phyloP scores from a whole-genome alignment of 805 yeast species.

The Hanseniaspora occidentalis region DNA sequence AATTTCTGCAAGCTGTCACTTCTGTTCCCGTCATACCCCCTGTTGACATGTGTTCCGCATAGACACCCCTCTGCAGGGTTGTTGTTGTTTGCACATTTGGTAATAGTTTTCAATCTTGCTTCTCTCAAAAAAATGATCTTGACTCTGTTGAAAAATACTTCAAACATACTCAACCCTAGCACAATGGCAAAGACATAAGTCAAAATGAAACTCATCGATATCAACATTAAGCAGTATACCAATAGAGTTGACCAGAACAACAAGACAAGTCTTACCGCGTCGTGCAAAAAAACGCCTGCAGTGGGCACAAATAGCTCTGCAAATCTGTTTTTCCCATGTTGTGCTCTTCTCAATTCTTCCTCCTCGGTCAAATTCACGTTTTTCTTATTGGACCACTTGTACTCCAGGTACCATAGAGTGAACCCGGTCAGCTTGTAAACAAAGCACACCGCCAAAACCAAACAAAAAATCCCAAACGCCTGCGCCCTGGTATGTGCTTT shows the following conservation, averaged over 20 bases:
- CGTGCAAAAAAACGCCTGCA: conserved; percentile 22
- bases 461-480: conserved; percentile 63
- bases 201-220: conserved; percentile 58
- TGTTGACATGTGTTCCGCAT: too few relatives aligned
- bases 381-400: conserved; percentile 42
- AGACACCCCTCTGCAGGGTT: conserved; percentile 3
- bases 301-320: conserved; percentile 15
- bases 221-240: conserved; percentile 66
- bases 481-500: conserved; percentile 41
- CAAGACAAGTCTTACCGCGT: conserved; percentile 40
- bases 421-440: conserved; percentile 48
- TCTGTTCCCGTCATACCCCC: too few relatives aligned
- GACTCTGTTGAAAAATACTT: conserved; percentile 51
- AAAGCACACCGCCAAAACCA: conserved; percentile 47
- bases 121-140: conserved; percentile 21
- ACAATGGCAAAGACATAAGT: conserved; percentile 64
- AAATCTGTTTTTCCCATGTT: conserved; percentile 6
- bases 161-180: conserved; percentile 57
- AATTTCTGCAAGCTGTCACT: not conserved
- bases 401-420: conserved; percentile 51
- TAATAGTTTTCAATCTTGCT: conserved; percentile 20
- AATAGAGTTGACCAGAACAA: conserved; percentile 52
- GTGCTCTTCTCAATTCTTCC: conserved; percentile 12
- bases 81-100: conserved; percentile 13
- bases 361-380: conserved; percentile 22